Percentiles rank a stretch among this genome's conserved stretches.
These are phyloP conservation scores for Pythium scleroteichum DNA, from an alignment of 352 stramenopile genomes.

Conservation along the genomic window DNA sequence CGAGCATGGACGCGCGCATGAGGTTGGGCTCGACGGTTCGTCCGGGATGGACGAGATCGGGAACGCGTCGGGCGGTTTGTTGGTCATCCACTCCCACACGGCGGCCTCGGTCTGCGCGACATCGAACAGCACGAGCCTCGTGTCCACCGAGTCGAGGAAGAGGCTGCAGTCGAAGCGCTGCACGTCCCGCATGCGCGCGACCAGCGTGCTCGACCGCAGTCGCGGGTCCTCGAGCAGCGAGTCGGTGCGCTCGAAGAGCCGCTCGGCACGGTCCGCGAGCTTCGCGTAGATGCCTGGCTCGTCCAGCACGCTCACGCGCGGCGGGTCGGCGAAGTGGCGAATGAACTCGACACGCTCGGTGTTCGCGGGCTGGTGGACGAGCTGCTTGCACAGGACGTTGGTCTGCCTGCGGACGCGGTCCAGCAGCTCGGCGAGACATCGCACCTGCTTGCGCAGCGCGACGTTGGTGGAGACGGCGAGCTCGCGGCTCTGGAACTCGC, in stretches of 20 bases:
- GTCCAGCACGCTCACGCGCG: neutral
- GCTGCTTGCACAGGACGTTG: neutral
- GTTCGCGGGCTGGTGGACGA: neutral
- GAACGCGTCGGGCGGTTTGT: neutral
- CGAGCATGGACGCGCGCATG: neutral
- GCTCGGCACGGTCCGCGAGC: neutral
- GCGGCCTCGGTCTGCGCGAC: neutral
- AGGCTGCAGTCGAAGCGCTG: neutral
- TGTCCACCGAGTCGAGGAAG: neutral
- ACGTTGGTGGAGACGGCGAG: neutral
- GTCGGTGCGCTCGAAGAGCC: conserved; percentile 1
- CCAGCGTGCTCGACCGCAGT: neutral
- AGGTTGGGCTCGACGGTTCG: neutral
- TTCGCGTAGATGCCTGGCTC: neutral
- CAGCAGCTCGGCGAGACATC: neutral
- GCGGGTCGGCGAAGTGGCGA: neutral
- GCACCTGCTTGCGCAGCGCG: neutral
- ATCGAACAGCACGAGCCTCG: conserved; percentile 5
- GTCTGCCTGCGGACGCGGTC: neutral
- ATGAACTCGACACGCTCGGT: neutral
- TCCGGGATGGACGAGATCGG: neutral
- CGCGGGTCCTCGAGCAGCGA: neutral
- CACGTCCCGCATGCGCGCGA: neutral
- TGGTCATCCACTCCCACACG: conserved; percentile 28
- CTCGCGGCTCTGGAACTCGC: neutral